A percentile compares a stretch with the other conserved stretches of the same genome.
Evolutionary conservation across 2,329 filamentous ascomycete species (phyloP).

Genomic region (Fusarium avenaceum): DNA sequence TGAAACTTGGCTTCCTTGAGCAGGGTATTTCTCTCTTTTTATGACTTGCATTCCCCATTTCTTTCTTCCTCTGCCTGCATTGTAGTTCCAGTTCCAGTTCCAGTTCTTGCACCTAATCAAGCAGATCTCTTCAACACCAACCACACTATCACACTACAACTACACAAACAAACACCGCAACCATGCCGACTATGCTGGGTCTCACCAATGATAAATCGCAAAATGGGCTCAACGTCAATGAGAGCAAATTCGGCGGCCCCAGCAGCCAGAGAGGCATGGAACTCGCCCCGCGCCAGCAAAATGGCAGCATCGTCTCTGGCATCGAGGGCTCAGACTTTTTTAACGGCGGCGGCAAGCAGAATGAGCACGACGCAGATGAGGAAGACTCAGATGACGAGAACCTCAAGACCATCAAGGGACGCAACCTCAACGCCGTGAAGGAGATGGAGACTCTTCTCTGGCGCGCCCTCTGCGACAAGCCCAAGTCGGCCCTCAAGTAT

Average conservation of each 20-base stretch:
- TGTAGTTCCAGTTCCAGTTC: background rate
- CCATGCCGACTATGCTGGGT: constrained; percentile 50
- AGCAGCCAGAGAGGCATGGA: constrained; percentile 40
- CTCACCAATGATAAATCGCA: constrained; percentile 47
- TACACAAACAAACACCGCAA: constrained; percentile 20
- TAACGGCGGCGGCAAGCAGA: constrained; percentile 43
- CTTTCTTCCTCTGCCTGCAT: constrained; percentile 5
- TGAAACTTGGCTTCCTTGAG: constrained; percentile 28
- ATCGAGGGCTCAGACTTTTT: constrained; percentile 48
- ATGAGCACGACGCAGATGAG: constrained; percentile 42
- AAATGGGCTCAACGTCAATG: constrained; percentile 39
- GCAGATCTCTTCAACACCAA: constrained; percentile 8
- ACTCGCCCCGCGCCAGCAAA: constrained; percentile 29
- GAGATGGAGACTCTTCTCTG: constrained; percentile 51
- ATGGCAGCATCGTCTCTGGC: constrained; percentile 38
- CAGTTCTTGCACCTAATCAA: constrained; percentile 6
- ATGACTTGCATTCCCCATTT: constrained; percentile 23
- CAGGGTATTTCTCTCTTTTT: constrained; percentile 24
- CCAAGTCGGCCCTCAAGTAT: constrained; percentile 48
- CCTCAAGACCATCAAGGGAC: constrained; percentile 49
- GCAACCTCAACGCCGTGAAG: constrained; percentile 46
- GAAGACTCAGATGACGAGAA: constrained; percentile 46
- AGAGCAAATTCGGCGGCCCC: constrained; percentile 35
- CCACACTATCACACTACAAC: constrained; percentile 1
- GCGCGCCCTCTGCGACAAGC: constrained; percentile 50